Percentiles rank a stretch among this genome's conserved stretches.
These are phyloP conservation scores for Phytophthora litchii DNA, from an alignment of 352 stramenopile genomes.

Conservation along the genomic window DNA sequence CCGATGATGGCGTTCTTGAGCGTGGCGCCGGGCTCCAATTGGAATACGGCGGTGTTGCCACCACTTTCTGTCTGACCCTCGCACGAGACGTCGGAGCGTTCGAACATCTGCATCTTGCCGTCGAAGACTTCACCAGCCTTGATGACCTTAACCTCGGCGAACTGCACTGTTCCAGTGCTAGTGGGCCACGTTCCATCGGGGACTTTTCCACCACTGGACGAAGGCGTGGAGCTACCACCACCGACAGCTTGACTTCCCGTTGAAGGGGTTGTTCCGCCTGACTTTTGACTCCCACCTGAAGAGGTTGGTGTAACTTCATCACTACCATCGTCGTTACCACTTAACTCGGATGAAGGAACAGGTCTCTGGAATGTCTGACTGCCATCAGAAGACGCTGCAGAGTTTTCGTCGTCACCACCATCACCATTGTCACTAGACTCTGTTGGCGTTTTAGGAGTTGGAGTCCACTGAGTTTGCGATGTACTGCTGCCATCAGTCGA, in stretches of 20 bases:
- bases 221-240: constrained; percentile 5
- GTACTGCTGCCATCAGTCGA: background rate
- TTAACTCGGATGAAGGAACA: background rate
- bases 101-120: constrained; percentile 56
- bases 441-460: background rate
- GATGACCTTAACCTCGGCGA: constrained; percentile 31
- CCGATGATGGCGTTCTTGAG: constrained; percentile 27
- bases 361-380: constrained; percentile 2
- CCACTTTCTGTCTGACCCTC: constrained; percentile 34
- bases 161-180: constrained; percentile 22
- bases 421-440: constrained; percentile 1
- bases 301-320: background rate
- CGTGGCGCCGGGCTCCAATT: constrained; percentile 22
- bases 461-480: background rate
- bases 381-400: constrained; percentile 1
- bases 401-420: background rate
- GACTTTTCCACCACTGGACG: constrained; percentile 5
- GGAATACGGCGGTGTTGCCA: constrained; percentile 34
- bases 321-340: background rate
- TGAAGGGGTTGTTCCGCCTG: background rate
- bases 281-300: constrained; percentile 7
- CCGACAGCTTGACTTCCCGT: constrained; percentile 6
- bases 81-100: constrained; percentile 49
- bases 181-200: constrained; percentile 21
- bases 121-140: constrained; percentile 28